phyloP scores from a whole-genome alignment of 2,329 filamentous ascomycete genomes.

The Ceratocystis alfenasii region DNA sequence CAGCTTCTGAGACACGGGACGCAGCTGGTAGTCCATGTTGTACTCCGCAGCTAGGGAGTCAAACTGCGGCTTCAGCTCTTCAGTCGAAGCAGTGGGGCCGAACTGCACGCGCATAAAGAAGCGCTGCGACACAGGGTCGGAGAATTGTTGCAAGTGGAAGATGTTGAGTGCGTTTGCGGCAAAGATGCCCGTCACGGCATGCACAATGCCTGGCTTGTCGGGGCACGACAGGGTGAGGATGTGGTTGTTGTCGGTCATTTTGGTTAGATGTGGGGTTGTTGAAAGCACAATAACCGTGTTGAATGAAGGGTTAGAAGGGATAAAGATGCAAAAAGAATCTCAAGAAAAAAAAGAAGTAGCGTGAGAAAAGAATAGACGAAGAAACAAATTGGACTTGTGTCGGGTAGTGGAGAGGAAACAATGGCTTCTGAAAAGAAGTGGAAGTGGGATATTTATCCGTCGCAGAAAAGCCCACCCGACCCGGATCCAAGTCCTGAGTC shows the following conservation, averaged over 20 bases:
- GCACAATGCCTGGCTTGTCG: slow-evolving; percentile 73
- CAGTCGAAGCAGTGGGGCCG: slow-evolving; percentile 42
- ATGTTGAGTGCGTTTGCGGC: slow-evolving; percentile 66
- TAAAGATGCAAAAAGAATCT: neutral
- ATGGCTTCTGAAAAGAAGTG: slow-evolving; percentile 1
- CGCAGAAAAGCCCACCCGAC: neutral
- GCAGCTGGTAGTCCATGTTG: slow-evolving; percentile 59
- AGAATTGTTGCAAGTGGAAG: slow-evolving; percentile 74
- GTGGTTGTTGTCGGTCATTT: slow-evolving; percentile 31
- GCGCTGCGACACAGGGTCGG: slow-evolving; percentile 57
- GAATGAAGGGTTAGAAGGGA: neutral
- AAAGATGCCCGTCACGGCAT: slow-evolving; percentile 69
- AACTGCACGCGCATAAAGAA: slow-evolving; percentile 91
- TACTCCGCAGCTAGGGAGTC: slow-evolving; percentile 49
- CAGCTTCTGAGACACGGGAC: slow-evolving; percentile 56
- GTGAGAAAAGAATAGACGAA: neutral
- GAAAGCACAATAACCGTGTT: slow-evolving; percentile 6
- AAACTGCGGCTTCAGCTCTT: slow-evolving; percentile 45
- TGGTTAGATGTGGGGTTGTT: slow-evolving; percentile 14
- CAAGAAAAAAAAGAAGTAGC: neutral
- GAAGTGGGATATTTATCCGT: slow-evolving; percentile 4
- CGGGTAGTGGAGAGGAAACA: neutral
- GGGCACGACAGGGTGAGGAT: slow-evolving; percentile 74
- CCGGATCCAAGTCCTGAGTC: slow-evolving; percentile 2
- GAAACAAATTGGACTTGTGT: slow-evolving; percentile 3